Conservation (phyloP, 1,139 yeast genomes). For the Debaryomyces sp. region DNA sequence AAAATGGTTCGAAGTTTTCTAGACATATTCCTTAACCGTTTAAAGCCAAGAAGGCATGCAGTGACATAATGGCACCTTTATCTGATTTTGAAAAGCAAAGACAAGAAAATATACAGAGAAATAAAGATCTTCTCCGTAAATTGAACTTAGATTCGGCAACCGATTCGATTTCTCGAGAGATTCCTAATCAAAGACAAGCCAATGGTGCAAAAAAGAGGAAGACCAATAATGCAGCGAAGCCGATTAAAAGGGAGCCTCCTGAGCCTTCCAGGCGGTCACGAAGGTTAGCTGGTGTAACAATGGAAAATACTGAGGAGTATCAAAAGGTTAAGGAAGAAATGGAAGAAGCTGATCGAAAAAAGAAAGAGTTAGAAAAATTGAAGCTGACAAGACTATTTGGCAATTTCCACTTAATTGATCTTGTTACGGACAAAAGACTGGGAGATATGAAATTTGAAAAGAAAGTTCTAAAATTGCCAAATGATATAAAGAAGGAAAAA, state of each 20-base stretch:
- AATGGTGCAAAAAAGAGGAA: slow-evolving; percentile 24
- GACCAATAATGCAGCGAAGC: slow-evolving; percentile 21
- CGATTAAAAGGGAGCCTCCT: slow-evolving; percentile 26
- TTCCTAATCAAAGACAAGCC: slow-evolving; percentile 17
- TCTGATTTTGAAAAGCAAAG: slow-evolving; percentile 73
- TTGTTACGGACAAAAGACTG: slow-evolving; percentile 48
- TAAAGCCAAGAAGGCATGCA: neutral
- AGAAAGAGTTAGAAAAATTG: slow-evolving; percentile 52
- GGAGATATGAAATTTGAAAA: slow-evolving; percentile 36
- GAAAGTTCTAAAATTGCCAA: slow-evolving; percentile 16
- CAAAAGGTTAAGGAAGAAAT: slow-evolving; percentile 35
- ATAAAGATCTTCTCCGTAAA: slow-evolving; percentile 40
- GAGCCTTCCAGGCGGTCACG: slow-evolving; percentile 66
- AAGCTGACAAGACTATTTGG: slow-evolving; percentile 62
- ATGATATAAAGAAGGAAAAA: slow-evolving; percentile 7
- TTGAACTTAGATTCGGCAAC: slow-evolving; percentile 40
- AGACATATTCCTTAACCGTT: neutral
- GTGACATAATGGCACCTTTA: slow-evolving; percentile 27
- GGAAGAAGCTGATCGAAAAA: slow-evolving; percentile 37
- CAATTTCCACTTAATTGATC: slow-evolving; percentile 60
- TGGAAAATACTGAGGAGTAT: slow-evolving; percentile 44
- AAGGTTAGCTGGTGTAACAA: slow-evolving; percentile 63
- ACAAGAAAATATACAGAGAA: slow-evolving; percentile 52
- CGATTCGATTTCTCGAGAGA: slow-evolving; percentile 32
- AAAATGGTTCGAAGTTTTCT: slow-evolving; percentile 1